Conservation (phyloP, 192 early-diverging fungal species). For the Coemansia reversa region DNA sequence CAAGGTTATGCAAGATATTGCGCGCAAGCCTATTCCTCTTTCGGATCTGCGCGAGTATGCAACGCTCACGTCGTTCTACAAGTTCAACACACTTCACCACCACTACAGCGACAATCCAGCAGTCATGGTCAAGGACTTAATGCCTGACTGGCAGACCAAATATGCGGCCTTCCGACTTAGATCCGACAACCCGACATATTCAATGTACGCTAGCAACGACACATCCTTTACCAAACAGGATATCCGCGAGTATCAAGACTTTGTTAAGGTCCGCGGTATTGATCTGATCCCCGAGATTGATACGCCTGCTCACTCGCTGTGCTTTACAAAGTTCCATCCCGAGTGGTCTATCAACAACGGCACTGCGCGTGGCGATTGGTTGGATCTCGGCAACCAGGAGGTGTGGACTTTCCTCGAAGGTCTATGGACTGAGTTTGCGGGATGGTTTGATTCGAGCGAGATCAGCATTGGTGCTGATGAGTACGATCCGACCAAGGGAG, state of each 20-base stretch:
- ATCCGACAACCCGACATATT: constrained; percentile 39
- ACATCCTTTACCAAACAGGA: constrained; percentile 47
- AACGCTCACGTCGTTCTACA: constrained; percentile 50
- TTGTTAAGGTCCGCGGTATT: constrained; percentile 46
- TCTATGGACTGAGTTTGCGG: constrained; percentile 50
- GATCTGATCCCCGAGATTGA: constrained; percentile 55
- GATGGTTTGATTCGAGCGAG: constrained; percentile 52
- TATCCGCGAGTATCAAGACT: constrained; percentile 48
- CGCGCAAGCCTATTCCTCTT: constrained; percentile 50
- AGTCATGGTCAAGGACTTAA: constrained; percentile 28
- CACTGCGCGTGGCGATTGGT: constrained; percentile 45
- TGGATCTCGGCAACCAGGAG: constrained; percentile 50
- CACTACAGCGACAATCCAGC: constrained; percentile 54
- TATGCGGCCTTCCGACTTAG: constrained; percentile 53
- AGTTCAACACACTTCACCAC: constrained; percentile 53
- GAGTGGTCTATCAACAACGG: constrained; percentile 42
- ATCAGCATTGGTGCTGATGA: constrained; percentile 53
- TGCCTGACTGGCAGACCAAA: constrained; percentile 36
- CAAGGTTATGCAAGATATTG: constrained; percentile 52
- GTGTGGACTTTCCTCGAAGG: constrained; percentile 37
- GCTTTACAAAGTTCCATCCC: constrained; percentile 54
- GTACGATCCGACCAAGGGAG: constrained; percentile 46
- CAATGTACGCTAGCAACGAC: constrained; percentile 47
- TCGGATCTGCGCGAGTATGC: constrained; percentile 49
- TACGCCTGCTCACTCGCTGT: constrained; percentile 49